Base-by-base conservation (phyloP, 2,329 filamentous ascomycete species). In the Penicillium sp. region DNA sequence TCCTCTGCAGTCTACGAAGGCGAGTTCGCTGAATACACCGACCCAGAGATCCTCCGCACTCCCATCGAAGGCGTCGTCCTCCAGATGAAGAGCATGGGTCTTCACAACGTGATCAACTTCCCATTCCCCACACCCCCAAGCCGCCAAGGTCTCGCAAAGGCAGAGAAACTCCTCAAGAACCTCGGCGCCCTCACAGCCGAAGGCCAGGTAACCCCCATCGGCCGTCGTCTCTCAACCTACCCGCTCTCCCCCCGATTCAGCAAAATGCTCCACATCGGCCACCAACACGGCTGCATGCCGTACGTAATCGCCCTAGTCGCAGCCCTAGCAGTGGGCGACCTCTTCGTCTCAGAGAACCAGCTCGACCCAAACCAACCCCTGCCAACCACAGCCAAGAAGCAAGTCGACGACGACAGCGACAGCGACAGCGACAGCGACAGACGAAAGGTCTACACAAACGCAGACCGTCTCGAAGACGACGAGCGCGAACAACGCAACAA, bases 51-150 rank as follows among this genome's bases (percentile, higher is more conserved):
- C 39, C 76, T 95, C 47, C 85, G 92, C 25, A 96, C 94, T 75
- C 93, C 94, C 0, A 91, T 97, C 29, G 94, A 99, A 74, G 91
- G 89, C 19, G 85, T 97, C 3, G 92, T 97, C 1, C 79, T 99
- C 38, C 92, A 97, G 72, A 85, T 99, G 66, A 99, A 97, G 79
- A 87, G 89, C 50, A 96, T 99, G 90, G 90, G 92, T 53, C 84
- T 97, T 33, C 89, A 93, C 59, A 87, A 92, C 56, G 89, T 99
- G 8, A 84, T 91, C 71, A 95, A 94, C 74, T 99, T 99, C 72
- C 94, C 95, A 0, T 99, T 97, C 72, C 94, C 94, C 4, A 97
- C 93, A 15, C 87, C 92, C 0, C 94, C 94, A 2, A 88, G 92
- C 66, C 83, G 87, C 15, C 81, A 86, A 52, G 90, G 87, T 61